Evolutionary conservation across 768 basidiomycete genomes (phyloP).

Genomic region (Asterophora parasitica): DNA sequence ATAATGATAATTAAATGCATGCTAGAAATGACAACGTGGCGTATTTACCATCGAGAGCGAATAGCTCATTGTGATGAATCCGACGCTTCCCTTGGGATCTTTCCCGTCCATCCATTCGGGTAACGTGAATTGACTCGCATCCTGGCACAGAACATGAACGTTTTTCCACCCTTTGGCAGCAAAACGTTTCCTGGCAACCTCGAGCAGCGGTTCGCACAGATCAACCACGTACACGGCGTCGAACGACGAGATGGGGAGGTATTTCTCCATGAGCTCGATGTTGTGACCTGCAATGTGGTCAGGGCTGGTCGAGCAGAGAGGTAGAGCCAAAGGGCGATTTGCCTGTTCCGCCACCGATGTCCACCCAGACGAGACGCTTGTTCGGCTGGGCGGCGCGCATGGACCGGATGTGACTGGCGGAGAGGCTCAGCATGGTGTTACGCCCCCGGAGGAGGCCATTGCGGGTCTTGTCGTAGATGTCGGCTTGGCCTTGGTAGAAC

Average conservation of each 20-base stretch:
- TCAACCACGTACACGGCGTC: conserved; percentile 71
- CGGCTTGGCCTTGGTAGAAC: conserved; percentile 68
- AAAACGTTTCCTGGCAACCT: conserved; percentile 67
- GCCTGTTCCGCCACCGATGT: conserved; percentile 75
- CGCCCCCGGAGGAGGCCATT: conserved; percentile 58
- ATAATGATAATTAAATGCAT: background rate
- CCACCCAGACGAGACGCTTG: conserved; percentile 65
- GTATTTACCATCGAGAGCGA: conserved; percentile 49
- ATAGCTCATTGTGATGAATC: conserved; percentile 51
- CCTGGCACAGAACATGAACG: conserved; percentile 66
- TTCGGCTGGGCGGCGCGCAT: conserved; percentile 35
- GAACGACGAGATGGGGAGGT: conserved; percentile 52
- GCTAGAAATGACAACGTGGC: background rate
- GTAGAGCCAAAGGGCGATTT: conserved; percentile 1
- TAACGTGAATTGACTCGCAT: conserved; percentile 62
- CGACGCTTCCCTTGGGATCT: conserved; percentile 51
- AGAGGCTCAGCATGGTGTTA: conserved; percentile 67
- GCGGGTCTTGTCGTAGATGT: conserved; percentile 69
- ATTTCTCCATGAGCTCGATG: conserved; percentile 67
- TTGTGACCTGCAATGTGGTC: conserved; percentile 34
- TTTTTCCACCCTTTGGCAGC: conserved; percentile 67
- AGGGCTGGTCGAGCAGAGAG: background rate
- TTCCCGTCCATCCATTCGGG: conserved; percentile 50
- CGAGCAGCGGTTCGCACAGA: conserved; percentile 65
- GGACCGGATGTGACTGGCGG: conserved; percentile 54